Conservation (phyloP, 2,329 filamentous ascomycete genomes). For the Cordyceps farinosa region DNA sequence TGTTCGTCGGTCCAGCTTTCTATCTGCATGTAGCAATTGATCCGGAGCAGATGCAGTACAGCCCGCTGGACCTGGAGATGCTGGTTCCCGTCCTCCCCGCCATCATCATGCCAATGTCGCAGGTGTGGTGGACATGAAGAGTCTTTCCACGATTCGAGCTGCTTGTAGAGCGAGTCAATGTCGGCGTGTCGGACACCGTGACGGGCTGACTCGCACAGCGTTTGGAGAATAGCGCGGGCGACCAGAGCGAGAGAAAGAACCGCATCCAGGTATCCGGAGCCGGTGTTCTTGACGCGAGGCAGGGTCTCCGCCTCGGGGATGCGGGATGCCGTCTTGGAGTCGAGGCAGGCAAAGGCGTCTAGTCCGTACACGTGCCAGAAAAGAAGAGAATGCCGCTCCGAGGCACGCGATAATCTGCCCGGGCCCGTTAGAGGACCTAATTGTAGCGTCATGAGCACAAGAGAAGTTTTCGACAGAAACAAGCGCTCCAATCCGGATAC, state of each 20-base stretch:
- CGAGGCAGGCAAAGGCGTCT: constrained; percentile 23
- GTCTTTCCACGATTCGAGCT: background rate
- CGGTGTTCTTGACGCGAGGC: background rate
- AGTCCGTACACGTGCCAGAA: constrained; percentile 25
- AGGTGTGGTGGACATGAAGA: background rate
- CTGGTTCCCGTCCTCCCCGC: background rate
- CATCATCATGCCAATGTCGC: background rate
- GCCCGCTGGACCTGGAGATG: constrained; percentile 20
- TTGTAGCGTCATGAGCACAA: constrained; percentile 25
- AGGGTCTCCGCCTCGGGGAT: constrained; percentile 19
- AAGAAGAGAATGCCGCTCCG: constrained; percentile 21
- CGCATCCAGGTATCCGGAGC: constrained; percentile 23
- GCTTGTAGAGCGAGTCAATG: constrained; percentile 7
- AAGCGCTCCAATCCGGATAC: constrained; percentile 20
- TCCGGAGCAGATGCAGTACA: constrained; percentile 21
- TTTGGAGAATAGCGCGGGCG: constrained; percentile 18
- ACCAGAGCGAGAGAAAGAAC: constrained; percentile 23
- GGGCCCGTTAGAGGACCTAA: background rate
- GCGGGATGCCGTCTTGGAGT: constrained; percentile 21
- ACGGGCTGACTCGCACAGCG: constrained; percentile 17
- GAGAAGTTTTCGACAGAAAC: constrained; percentile 26
- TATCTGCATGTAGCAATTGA: constrained; percentile 24
- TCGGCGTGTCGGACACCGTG: constrained; percentile 16
- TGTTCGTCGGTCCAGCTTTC: constrained; percentile 20
- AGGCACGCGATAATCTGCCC: background rate